Evolutionary conservation across 129 eudicot genomes (phyloP), one percentile per base, ranked within the genome.

Genomic region (Artemisia annua): DNA sequence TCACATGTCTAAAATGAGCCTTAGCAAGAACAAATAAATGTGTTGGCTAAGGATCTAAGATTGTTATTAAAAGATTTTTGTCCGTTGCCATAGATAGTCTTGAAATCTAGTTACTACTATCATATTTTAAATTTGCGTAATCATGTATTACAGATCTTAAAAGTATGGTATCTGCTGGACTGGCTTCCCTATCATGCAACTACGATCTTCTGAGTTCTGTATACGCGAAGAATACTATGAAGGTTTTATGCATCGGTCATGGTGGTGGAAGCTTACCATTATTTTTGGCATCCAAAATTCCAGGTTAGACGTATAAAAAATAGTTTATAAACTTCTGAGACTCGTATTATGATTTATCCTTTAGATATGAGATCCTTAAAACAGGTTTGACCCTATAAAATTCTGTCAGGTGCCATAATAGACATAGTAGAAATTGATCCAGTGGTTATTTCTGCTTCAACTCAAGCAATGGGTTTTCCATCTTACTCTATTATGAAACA

Each of bases 211-310:
- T 43, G 71, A 74, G 81, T 76, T 87, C 87, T 59, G 63, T 83
- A 67, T 60, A 48, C 60, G 91, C 92, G 60, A 78, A 72, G 55
- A 85, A 83, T 69, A 57, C 63, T 49, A 70, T 87, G 98, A 91
- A 85, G 58, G 71, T 93, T 48, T 76, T 93, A 73, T 93, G 98
- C 87, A 79, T 93, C 3, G 97, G 98, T 35, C 97, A 93, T 81
- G 97, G 98, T 78, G 98, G 98, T 30, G 98, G 98, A 78, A 94
- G 97, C 86, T 82, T 94, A 56, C 98, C 98, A 1, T 69, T 94
- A 59, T 94, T 87, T 78, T 69, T 94, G 86, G 96, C 98, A 68
- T 78, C 76, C 71, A 82, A 85, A 77, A 84, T 94, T 63, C 84
- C 67, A 84, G 97, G 98, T 93, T 69, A 66, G 83, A 67, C 26